Percentiles rank a stretch among this genome's conserved stretches.
Conservation (phyloP, 352 stramenopile genomes). For the Phytophthora tubulina region DNA sequence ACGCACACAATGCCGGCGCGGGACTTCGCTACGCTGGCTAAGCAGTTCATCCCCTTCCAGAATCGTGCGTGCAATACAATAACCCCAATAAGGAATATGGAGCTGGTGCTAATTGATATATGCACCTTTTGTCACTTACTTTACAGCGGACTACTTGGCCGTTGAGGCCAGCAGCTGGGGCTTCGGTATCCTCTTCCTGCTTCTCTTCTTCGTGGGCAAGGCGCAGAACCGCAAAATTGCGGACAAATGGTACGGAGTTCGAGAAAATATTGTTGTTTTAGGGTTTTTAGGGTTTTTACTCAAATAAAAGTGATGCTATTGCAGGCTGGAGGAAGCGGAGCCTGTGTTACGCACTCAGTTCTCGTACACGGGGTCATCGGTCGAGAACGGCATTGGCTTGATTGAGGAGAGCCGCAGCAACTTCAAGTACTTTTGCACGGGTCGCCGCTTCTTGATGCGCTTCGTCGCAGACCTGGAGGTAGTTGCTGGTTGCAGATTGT, state of each 20-base stretch:
- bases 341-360: slow-evolving; percentile 76
- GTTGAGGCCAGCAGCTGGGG: slow-evolving; percentile 59
- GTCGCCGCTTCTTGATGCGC: slow-evolving; percentile 78
- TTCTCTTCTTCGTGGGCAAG: slow-evolving; percentile 74
- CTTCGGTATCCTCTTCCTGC: slow-evolving; percentile 60
- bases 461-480: slow-evolving; percentile 77
- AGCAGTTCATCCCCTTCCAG: slow-evolving; percentile 50
- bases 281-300: not conserved
- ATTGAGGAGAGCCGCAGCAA: slow-evolving; percentile 80
- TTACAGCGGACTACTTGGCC: slow-evolving; percentile 57
- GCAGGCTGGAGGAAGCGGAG: slow-evolving; percentile 73
- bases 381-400: slow-evolving; percentile 64
- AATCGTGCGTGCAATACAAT: slow-evolving; percentile 28
- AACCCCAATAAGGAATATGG: not conserved
- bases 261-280: no score
- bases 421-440: slow-evolving; percentile 90
- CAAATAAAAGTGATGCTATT: not conserved
- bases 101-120: not conserved
- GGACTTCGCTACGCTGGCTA: slow-evolving; percentile 37
- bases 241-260: slow-evolving; percentile 61
- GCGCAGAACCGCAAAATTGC: slow-evolving; percentile 73
- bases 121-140: slow-evolving; percentile 12
- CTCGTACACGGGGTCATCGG: slow-evolving; percentile 74
- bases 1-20: slow-evolving; percentile 21
- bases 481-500: not conserved